These are phyloP conservation scores for Pseudonectria buxi DNA, from an alignment of 2,329 filamentous ascomycete species.

Conservation along the genomic window DNA sequence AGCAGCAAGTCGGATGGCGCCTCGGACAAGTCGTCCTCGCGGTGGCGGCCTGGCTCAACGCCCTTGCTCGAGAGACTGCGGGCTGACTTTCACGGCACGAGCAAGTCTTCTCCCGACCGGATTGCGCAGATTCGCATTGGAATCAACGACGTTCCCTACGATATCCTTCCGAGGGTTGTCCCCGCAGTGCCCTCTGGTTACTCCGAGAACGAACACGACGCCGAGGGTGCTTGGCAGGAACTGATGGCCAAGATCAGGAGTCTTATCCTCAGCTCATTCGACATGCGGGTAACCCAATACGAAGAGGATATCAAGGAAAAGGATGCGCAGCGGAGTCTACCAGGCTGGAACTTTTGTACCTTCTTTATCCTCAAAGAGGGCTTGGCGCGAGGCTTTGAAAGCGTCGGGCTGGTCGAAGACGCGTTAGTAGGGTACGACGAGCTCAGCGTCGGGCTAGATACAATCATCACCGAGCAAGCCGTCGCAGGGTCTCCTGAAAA, in stretches of 20 bases:
- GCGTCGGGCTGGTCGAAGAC: conserved; percentile 91
- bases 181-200: conserved; percentile 58
- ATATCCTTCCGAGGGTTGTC: conserved; percentile 55
- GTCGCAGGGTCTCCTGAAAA: conserved; percentile 51
- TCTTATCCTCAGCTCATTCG: conserved; percentile 82
- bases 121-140: conserved; percentile 80
- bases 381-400: conserved; percentile 87
- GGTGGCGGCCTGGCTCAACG: conserved; percentile 72
- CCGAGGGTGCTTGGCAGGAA: conserved; percentile 76
- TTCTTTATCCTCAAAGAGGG: conserved; percentile 98
- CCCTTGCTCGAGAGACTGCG: conserved; percentile 85
- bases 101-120: conserved; percentile 66
- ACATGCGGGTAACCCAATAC: conserved; percentile 84
- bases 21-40: conserved; percentile 63
- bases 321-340: conserved; percentile 76
- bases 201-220: conserved; percentile 67
- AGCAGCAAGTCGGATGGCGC: conserved; percentile 46
- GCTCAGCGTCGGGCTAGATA: conserved; percentile 78
- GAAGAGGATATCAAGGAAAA: conserved; percentile 96
- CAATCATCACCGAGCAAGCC: conserved; percentile 69
- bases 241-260: conserved; percentile 80
- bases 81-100: conserved; percentile 75
- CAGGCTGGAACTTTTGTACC: conserved; percentile 98
- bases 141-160: conserved; percentile 61
- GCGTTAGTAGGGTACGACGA: conserved; percentile 93